These are phyloP conservation scores for Colletotrichum liaoningense DNA, from an alignment of 2,329 filamentous ascomycete species.

Conservation along the genomic window DNA sequence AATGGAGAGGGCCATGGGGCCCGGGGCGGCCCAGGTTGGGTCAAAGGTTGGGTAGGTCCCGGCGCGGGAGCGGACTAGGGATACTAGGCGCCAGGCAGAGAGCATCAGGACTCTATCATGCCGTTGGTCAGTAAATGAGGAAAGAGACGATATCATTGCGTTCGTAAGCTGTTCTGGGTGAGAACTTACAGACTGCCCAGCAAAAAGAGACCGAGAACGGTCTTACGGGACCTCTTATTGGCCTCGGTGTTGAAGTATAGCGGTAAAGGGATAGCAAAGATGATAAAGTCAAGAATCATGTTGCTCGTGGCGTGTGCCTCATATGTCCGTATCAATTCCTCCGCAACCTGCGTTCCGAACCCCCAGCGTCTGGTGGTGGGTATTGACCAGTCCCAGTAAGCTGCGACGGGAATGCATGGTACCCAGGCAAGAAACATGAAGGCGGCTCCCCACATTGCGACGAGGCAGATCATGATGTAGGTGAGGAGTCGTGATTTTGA, in stretches of 20 bases:
- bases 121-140: background rate
- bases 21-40: slow-evolving; percentile 48
- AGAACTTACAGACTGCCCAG: slow-evolving; percentile 45
- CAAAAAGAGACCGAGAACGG: slow-evolving; percentile 44
- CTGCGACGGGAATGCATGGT: slow-evolving; percentile 45
- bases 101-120: slow-evolving; percentile 22
- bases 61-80: slow-evolving; percentile 43
- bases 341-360: slow-evolving; percentile 42
- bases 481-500: slow-evolving; percentile 33
- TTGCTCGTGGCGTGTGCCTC: slow-evolving; percentile 44
- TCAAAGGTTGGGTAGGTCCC: slow-evolving; percentile 48
- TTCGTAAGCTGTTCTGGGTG: no score
- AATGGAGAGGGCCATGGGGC: slow-evolving; percentile 44
- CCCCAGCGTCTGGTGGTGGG: slow-evolving; percentile 38
- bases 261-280: slow-evolving; percentile 46
- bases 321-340: slow-evolving; percentile 42
- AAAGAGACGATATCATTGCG: background rate
- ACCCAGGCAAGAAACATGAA: slow-evolving; percentile 46
- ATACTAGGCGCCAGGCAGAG: slow-evolving; percentile 46
- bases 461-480: slow-evolving; percentile 39
- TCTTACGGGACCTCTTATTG: slow-evolving; percentile 44
- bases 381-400: slow-evolving; percentile 45
- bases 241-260: slow-evolving; percentile 42
- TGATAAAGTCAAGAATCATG: slow-evolving; percentile 45
- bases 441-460: slow-evolving; percentile 43